Evolutionary conservation across 2,329 filamentous ascomycete species (phyloP), one percentile per base, ranked within the genome.

Genomic region (Colletotrichum camelliae): DNA sequence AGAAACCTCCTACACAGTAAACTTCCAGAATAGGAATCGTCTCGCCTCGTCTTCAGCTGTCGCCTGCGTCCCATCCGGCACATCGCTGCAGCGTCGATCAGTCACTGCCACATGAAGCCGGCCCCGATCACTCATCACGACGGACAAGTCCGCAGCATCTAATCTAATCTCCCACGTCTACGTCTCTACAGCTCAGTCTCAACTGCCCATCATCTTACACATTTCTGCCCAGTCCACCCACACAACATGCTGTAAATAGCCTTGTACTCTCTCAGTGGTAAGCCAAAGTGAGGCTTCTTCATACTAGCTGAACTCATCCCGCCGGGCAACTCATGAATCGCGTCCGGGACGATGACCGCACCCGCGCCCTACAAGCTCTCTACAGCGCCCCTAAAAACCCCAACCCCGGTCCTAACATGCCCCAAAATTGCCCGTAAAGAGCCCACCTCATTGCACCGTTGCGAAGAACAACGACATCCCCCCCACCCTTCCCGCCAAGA

Each of bases 401-500:
- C 43, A 12, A 48, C 1, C 43, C 43, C 43, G 43, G 43, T 52
- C n/a, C 43, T 21, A 0, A 48, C 39, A 12, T 0, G 18, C 39
- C 5, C 29, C 9, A 55, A 35, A 21, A 67, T n/a, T 31, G n/a
- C 43, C 48, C 66, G 27, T 21, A 39, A 3, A 48, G 8, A 39
- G 16, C 21, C 12, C 21, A n/a, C 18, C 18, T 48, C 39, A 21
- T n/a, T 52, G 43, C 43, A 24, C 10, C 43, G n/a, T 52, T 52
- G 43, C 4, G n/a, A 13, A 21, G 24, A 52, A 37, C 27, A 70
- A 62, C 57, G 35, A 61, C 35, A 60, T 18, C n/a, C 21, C 15
- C 21, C 52, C 15, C 33, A 31, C 52, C 21, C 24, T 21, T 13
- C 55, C 55, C 73, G 69, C 73, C 73, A 75, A 75, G 73, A 62